Percentiles rank a stretch among this genome's conserved stretches.
Conservation (phyloP, 164 flowering plant genomes). For the Tinospora cordifolia region DNA sequence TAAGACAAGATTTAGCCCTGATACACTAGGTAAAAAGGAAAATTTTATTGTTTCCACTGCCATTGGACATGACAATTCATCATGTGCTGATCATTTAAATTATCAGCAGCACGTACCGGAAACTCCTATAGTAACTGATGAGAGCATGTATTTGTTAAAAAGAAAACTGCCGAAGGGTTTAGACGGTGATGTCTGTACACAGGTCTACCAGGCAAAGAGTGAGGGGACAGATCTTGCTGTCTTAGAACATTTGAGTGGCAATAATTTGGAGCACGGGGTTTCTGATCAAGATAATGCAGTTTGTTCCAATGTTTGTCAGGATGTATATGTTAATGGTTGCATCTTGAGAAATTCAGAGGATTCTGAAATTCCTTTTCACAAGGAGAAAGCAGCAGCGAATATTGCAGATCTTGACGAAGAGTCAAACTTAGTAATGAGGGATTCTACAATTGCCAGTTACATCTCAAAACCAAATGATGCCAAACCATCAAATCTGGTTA, state of each 20-base stretch:
- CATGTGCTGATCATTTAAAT: constrained; percentile 3
- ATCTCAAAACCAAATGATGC: neutral
- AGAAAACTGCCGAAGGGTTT: constrained; percentile 6
- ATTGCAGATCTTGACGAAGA: constrained; percentile 22
- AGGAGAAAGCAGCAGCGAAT: constrained; percentile 24
- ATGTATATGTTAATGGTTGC: constrained; percentile 18
- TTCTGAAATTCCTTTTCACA: constrained; percentile 20
- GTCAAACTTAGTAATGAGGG: neutral
- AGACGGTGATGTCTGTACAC: constrained; percentile 8
- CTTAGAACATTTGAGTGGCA: constrained; percentile 15
- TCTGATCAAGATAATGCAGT: constrained; percentile 21
- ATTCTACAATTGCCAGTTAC: constrained; percentile 1
- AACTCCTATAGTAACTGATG: constrained; percentile 16
- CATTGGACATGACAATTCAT: constrained; percentile 12
- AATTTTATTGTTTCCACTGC: constrained; percentile 14
- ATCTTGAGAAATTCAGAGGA: constrained; percentile 19
- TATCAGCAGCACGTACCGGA: constrained; percentile 9
- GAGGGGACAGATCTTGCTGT: constrained; percentile 13
- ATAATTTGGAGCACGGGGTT: constrained; percentile 2
- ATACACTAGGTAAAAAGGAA: constrained; percentile 15
- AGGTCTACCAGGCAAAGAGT: constrained; percentile 24
- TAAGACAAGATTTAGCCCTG: constrained; percentile 15
- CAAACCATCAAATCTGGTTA: neutral
- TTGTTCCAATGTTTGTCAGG: constrained; percentile 16
- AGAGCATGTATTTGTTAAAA: constrained; percentile 11